Conservation (phyloP, 2,329 filamentous ascomycete genomes). For the Aphanoascus verrucosus region DNA sequence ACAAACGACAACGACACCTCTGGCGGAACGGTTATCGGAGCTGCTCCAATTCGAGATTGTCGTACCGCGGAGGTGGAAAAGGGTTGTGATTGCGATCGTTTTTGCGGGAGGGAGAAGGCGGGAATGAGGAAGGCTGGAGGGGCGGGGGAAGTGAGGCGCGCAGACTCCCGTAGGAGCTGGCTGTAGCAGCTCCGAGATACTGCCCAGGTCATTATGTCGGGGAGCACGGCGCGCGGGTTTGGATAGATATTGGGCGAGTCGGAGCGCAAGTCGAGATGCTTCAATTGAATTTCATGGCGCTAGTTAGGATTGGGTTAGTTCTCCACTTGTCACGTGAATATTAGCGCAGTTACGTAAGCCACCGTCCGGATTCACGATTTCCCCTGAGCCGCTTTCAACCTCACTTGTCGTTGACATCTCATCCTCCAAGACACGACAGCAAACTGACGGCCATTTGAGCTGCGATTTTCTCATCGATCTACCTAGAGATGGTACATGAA, state of each 20-base stretch:
- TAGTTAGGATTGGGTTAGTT: not conserved
- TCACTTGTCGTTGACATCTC: too few species aligned
- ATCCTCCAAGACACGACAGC: not conserved
- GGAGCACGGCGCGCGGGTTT: conserved; percentile 19
- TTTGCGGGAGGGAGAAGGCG: conserved; percentile 45
- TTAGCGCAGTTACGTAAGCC: not conserved
- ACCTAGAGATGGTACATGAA: not conserved
- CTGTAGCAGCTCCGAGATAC: conserved; percentile 51
- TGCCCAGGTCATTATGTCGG: conserved; percentile 60
- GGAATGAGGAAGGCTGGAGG: conserved; percentile 64
- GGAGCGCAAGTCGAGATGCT: not conserved
- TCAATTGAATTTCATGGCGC: conserved; percentile 7
- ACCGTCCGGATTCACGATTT: too few species aligned
- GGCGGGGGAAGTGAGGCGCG: conserved; percentile 46
- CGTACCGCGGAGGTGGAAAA: conserved; percentile 63
- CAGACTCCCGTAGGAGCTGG: conserved; percentile 42
- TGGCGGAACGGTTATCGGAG: conserved; percentile 67
- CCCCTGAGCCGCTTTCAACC: too few species aligned
- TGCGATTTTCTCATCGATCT: not conserved
- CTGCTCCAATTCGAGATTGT: conserved; percentile 74
- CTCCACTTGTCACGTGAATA: not conserved
- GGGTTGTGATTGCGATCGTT: conserved; percentile 30
- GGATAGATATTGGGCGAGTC: conserved; percentile 12
- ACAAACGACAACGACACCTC: conserved; percentile 65
- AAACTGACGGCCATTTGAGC: not conserved